Evolutionary conservation across 2,329 filamentous ascomycete genomes (phyloP), one percentile per base, ranked within the genome.

Genomic region (Chrysosporium keratinophilum): DNA sequence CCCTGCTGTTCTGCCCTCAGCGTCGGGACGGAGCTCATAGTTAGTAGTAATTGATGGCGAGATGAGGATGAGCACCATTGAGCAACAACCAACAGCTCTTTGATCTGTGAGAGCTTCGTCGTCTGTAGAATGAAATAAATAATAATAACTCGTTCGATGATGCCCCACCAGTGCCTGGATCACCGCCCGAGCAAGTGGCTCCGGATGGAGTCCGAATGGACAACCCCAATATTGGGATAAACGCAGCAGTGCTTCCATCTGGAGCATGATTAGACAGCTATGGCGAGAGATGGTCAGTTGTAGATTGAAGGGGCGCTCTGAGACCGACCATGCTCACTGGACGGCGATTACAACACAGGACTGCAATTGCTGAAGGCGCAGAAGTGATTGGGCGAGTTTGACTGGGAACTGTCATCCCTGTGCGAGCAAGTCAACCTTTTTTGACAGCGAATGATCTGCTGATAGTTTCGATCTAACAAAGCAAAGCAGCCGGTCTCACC

Each of bases 371-470:
- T 28, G 7, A 28, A 28, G 23, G 23, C 23, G 23, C 39, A 31
- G 12, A 19, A 39, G 23, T n/a, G 33, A 40, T 49, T 49, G 17
- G 19, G 33, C 46, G 14, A 39, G 7, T 23, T 49, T 23, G 46
- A 49, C 46, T 23, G 11, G 46, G 46, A 40, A 45, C n/a, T 31
- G 14, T 33, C 3, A 28, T 28, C 23, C 3, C 23, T 28, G n/a
- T 15, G 12, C 10, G 5, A 19, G 31, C 28, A 19, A 46, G 17
- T 46, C 44, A 17, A 19, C 6, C 15, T n/a, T 44, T 23, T 23
- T 34, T 15, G 28, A 20, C 48, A 37, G 17, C 46, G 33, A 51
- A 52, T 52, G 41, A 52, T 52, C 50, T 45, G 50, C 50, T 39
- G 41, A 52, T 52, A 45, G 50, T 28, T 28, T 44, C 15, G 28